Conservation (phyloP, 768 basidiomycete species). For the Panellus pusillus region DNA sequence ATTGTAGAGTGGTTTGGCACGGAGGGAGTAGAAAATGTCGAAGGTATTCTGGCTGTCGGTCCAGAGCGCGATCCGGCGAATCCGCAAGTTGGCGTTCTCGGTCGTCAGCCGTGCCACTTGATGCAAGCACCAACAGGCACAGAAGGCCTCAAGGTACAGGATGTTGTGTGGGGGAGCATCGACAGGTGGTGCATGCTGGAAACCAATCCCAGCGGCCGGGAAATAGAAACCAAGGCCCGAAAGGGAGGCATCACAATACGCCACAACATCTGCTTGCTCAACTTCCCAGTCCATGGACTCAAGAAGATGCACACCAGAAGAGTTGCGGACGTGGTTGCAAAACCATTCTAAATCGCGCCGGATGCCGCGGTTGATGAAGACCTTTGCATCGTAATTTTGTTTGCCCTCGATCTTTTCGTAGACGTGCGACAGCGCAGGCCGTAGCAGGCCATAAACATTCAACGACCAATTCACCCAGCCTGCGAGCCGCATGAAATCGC, state of each 20-base stretch:
- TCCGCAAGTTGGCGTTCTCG: neutral
- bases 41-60: constrained; percentile 27
- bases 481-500: constrained; percentile 31
- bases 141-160: constrained; percentile 28
- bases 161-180: constrained; percentile 11
- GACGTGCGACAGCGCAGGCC: constrained; percentile 27
- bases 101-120: neutral
- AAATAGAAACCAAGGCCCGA: constrained; percentile 25
- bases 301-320: constrained; percentile 25
- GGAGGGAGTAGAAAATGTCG: constrained; percentile 23
- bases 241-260: constrained; percentile 26
- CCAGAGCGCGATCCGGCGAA: constrained; percentile 20
- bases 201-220: constrained; percentile 5
- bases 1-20: constrained; percentile 19
- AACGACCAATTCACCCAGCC: constrained; percentile 42
- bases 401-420: constrained; percentile 35
- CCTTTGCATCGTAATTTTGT: neutral
- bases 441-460: constrained; percentile 34
- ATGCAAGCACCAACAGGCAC: constrained; percentile 19
- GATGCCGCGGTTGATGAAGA: constrained; percentile 29
- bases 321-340: constrained; percentile 18
- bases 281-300: constrained; percentile 20
- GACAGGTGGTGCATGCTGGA: constrained; percentile 9
- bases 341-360: constrained; percentile 32
- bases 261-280: constrained; percentile 8